Conservation (phyloP, 2,329 filamentous ascomycete species). For the Nectriaceae sp. region DNA sequence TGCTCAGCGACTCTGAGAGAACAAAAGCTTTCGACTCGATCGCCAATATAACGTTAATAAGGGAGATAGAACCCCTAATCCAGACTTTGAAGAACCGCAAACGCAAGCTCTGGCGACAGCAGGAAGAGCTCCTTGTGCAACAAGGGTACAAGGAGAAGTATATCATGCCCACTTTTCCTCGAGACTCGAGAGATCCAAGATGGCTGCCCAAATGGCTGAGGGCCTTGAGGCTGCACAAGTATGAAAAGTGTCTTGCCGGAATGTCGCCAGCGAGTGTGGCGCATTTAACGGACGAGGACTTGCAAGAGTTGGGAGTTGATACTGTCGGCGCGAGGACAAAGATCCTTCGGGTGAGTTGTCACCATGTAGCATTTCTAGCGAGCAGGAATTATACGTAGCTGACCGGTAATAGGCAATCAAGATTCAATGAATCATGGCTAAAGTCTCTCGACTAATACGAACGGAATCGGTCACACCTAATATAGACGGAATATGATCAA, state of each 20-base stretch:
- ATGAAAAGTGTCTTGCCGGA: slow-evolving; percentile 23
- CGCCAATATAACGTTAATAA: slow-evolving; percentile 24
- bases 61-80: slow-evolving; percentile 29
- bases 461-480: no score
- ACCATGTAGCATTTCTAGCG: not conserved
- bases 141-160: slow-evolving; percentile 24
- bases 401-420: no score
- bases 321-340: slow-evolving; percentile 28
- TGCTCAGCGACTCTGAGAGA: slow-evolving; percentile 24
- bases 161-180: slow-evolving; percentile 25
- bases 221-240: slow-evolving; percentile 28
- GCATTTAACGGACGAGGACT: slow-evolving; percentile 17
- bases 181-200: slow-evolving; percentile 23
- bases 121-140: slow-evolving; percentile 26
- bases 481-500: no score
- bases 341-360: slow-evolving; percentile 14
- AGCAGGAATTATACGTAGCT: not conserved
- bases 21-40: slow-evolving; percentile 23
- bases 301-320: slow-evolving; percentile 26
- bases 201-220: slow-evolving; percentile 29
- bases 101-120: slow-evolving; percentile 24
- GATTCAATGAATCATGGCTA: no score
- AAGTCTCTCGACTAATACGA: no score
- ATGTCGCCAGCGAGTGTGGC: slow-evolving; percentile 24
- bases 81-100: slow-evolving; percentile 28